phyloP scores from a whole-genome alignment of 148 eudicot species.

The Amaranthus cruentus region DNA sequence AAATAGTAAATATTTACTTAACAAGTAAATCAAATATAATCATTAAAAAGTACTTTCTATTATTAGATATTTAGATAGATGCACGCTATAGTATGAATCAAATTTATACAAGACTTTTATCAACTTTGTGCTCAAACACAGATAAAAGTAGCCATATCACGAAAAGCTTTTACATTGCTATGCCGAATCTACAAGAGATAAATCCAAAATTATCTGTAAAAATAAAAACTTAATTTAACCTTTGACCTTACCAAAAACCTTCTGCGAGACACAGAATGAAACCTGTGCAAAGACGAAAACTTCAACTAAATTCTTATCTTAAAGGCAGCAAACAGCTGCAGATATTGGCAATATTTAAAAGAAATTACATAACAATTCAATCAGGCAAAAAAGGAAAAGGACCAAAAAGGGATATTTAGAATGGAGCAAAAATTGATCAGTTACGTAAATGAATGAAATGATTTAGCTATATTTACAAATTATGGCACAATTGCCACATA shows the following conservation, averaged over 20 bases:
- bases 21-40: no score
- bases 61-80: no score
- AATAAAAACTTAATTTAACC: no score
- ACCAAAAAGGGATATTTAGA: neutral
- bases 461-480: constrained; percentile 39
- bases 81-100: no score
- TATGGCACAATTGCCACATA: constrained; percentile 29
- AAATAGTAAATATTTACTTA: no score
- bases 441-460: constrained; percentile 30
- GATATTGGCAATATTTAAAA: neutral
- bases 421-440: constrained; percentile 21
- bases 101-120: no score
- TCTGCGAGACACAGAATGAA: neutral
- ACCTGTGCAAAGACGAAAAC: neutral
- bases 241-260: neutral
- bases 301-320: constrained; percentile 10
- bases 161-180: no score
- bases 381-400: neutral
- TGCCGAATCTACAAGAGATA: no score
- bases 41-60: no score
- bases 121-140: no score
- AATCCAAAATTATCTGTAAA: no score
- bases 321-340: constrained; percentile 11
- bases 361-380: constrained; percentile 19
- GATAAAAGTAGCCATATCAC: no score